phyloP scores from a whole-genome alignment of 2,329 filamentous ascomycete genomes.

The Thelonectria rubi region DNA sequence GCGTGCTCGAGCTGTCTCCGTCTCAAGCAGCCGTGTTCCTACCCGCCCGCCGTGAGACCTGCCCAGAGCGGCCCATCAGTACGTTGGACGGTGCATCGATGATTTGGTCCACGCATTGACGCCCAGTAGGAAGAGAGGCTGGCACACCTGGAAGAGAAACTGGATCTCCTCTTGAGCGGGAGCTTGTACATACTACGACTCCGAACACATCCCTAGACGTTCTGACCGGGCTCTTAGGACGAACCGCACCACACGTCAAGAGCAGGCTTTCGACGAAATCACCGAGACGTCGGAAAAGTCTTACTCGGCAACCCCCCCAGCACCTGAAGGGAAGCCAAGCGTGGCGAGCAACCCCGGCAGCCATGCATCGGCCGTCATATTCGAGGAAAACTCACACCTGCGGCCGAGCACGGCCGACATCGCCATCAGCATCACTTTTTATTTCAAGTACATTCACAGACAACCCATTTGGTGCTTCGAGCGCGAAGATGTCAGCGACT shows the following conservation, averaged over 20 bases:
- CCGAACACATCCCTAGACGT: slow-evolving; percentile 22
- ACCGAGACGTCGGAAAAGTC: slow-evolving; percentile 48
- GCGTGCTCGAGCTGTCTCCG: slow-evolving; percentile 60
- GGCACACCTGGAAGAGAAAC: slow-evolving; percentile 61
- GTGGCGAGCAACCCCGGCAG: slow-evolving; percentile 30
- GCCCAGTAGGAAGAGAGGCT: slow-evolving; percentile 57
- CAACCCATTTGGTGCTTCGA: slow-evolving; percentile 58
- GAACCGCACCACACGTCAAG: slow-evolving; percentile 40
- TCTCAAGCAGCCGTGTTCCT: slow-evolving; percentile 58
- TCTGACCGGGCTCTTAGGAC: slow-evolving; percentile 47
- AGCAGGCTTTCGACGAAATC: slow-evolving; percentile 45
- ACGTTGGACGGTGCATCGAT: slow-evolving; percentile 34
- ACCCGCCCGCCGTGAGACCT: slow-evolving; percentile 50
- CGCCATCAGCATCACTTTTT: slow-evolving; percentile 48
- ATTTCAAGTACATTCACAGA: slow-evolving; percentile 55
- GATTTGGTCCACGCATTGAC: slow-evolving; percentile 29
- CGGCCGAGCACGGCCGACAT: slow-evolving; percentile 47
- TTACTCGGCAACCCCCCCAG: slow-evolving; percentile 44
- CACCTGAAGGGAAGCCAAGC: slow-evolving; percentile 30
- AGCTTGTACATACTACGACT: slow-evolving; percentile 42
- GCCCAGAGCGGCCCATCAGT: slow-evolving; percentile 56
- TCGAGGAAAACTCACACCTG: slow-evolving; percentile 42
- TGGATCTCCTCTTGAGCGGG: slow-evolving; percentile 59
- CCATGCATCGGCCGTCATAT: slow-evolving; percentile 38
- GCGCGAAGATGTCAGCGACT: slow-evolving; percentile 51